phyloP scores from a whole-genome alignment of 257 asterid species.

The Nicotiana undulata region DNA sequence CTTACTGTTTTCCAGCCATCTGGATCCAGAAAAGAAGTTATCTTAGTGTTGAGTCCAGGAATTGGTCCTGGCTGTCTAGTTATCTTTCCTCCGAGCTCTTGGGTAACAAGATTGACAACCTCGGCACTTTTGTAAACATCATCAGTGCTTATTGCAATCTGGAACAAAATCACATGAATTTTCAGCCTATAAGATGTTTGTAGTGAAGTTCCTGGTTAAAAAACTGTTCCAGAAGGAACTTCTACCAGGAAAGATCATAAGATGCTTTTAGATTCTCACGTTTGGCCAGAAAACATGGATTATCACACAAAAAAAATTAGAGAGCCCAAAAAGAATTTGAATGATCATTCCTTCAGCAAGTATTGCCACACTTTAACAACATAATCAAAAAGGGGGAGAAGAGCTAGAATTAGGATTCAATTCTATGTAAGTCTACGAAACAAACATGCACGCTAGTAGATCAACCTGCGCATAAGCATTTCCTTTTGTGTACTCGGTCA shows the following conservation, averaged over 20 bases:
- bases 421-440: neutral
- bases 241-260: neutral
- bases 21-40: slow-evolving; percentile 86
- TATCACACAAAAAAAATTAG: neutral
- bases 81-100: slow-evolving; percentile 92
- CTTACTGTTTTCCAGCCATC: slow-evolving; percentile 99
- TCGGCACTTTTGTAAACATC: slow-evolving; percentile 94
- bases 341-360: neutral
- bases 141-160: slow-evolving; percentile 80
- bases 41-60: slow-evolving; percentile 88
- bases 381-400: neutral
- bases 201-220: neutral
- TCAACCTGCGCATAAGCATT: slow-evolving; percentile 96
- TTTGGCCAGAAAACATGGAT: neutral
- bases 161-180: neutral
- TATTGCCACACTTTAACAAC: neutral
- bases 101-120: slow-evolving; percentile 62
- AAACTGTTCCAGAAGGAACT: neutral
- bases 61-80: slow-evolving; percentile 87
- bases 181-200: neutral
- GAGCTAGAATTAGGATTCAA: neutral
- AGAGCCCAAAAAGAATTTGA: neutral
- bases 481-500: slow-evolving; percentile 90
- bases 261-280: neutral
- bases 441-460: neutral